Evolutionary conservation across 768 basidiomycete species (phyloP).

Genomic region (Suillus cothurnatus): DNA sequence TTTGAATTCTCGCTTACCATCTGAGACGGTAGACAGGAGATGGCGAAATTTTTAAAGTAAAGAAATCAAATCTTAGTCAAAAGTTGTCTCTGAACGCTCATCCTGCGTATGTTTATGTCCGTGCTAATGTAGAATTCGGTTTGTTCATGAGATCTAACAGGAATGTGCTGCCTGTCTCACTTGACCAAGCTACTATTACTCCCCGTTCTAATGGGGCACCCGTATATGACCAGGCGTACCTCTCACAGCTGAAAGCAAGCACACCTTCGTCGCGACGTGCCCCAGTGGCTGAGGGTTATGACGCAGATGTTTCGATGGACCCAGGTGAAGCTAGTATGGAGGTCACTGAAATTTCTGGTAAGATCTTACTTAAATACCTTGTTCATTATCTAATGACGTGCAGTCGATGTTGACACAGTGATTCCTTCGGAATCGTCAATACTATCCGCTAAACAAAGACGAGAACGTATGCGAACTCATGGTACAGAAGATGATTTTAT

Average conservation of each 20-base stretch:
- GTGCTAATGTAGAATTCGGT: conserved; percentile 3
- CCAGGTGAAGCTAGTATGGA: conserved; percentile 44
- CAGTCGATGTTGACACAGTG: conserved; percentile 42
- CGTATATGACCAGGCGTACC: conserved; percentile 70
- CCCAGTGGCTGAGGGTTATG: conserved; percentile 41
- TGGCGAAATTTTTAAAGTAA: conserved; percentile 73
- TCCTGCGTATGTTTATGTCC: conserved; percentile 43
- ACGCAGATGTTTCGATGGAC: conserved; percentile 50
- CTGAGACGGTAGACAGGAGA: conserved; percentile 48
- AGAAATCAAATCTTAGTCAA: conserved; percentile 76
- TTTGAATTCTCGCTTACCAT: conserved; percentile 27
- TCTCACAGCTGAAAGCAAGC: conserved; percentile 78
- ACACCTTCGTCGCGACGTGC: conserved; percentile 59
- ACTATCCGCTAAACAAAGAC: conserved; percentile 70
- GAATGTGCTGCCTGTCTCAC: conserved; percentile 43
- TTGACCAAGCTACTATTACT: conserved; percentile 61
- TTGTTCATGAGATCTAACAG: conserved; percentile 30
- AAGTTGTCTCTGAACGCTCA: conserved; percentile 61
- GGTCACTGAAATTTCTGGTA: conserved; percentile 33
- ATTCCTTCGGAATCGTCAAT: conserved; percentile 78
- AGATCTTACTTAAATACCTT: conserved; percentile 6
- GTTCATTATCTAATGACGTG: conserved; percentile 10
- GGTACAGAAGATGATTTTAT: conserved; percentile 70
- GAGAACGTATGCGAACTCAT: conserved; percentile 63
- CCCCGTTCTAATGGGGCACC: conserved; percentile 49